These are phyloP conservation scores for Microbotryum intermedium DNA, from an alignment of 1,284 basidiomycete genomes.

Conservation along the genomic window DNA sequence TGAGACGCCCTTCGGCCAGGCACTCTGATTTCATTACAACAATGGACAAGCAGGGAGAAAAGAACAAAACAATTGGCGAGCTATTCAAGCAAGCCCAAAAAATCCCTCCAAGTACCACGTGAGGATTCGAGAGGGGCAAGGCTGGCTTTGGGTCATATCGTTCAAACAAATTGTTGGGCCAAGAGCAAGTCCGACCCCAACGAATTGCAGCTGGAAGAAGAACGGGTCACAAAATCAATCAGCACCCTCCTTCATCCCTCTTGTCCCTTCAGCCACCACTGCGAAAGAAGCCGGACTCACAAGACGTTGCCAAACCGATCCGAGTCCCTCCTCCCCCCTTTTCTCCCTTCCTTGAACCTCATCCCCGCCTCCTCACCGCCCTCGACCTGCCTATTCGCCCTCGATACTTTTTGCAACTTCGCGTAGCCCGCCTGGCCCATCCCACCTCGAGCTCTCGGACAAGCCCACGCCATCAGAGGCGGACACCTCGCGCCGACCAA, in stretches of 20 bases:
- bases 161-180: constrained; percentile 18
- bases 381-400: constrained; percentile 5
- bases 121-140: too few relatives aligned
- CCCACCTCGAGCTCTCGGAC: constrained; percentile 21
- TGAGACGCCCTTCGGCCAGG: too few relatives aligned
- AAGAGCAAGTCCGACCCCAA: constrained; percentile 15
- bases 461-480: constrained; percentile 31
- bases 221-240: neutral
- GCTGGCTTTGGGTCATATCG: neutral
- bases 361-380: neutral
- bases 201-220: constrained; percentile 17
- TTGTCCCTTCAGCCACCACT: too few relatives aligned
- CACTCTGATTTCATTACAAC: too few relatives aligned
- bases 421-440: constrained; percentile 20
- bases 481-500: constrained; percentile 34
- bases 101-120: too few relatives aligned
- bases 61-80: too few relatives aligned
- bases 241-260: too few relatives aligned
- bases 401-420: neutral
- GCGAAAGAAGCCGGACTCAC: constrained; percentile 4
- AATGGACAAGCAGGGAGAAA: too few relatives aligned
- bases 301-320: constrained; percentile 25
- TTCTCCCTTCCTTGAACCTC: neutral
- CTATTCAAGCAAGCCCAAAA: too few relatives aligned
- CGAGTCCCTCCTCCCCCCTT: neutral